Evolutionary conservation across 2,329 filamentous ascomycete species (phyloP).

Genomic region (Pseudogymnoascus sp.): DNA sequence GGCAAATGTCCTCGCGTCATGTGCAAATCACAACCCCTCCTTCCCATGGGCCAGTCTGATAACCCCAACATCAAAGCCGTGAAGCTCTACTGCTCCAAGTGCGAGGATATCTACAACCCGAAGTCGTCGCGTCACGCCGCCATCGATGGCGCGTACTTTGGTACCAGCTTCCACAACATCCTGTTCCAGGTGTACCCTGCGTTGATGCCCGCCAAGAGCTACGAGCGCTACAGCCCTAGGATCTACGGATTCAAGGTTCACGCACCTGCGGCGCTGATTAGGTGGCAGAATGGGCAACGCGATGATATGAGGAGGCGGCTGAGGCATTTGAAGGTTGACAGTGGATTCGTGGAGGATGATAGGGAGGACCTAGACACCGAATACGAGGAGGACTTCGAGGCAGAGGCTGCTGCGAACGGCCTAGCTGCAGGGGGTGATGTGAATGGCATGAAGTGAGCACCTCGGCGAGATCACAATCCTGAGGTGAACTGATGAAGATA

Average conservation of each 20-base stretch:
- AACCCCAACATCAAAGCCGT: slow-evolving; percentile 80
- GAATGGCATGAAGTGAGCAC: neutral
- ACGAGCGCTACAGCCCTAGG: slow-evolving; percentile 77
- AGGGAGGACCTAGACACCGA: neutral
- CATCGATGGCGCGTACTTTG: slow-evolving; percentile 97
- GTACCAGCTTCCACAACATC: slow-evolving; percentile 97
- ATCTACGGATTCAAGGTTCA: slow-evolving; percentile 97
- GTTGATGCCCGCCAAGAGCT: slow-evolving; percentile 77
- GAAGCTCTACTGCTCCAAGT: slow-evolving; percentile 94
- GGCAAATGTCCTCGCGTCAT: slow-evolving; percentile 96
- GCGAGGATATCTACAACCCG: slow-evolving; percentile 97
- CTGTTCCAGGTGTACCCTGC: slow-evolving; percentile 96
- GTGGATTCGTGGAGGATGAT: slow-evolving; percentile 67
- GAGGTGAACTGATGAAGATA: slow-evolving; percentile 1
- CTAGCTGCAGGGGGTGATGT: neutral
- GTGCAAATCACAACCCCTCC: slow-evolving; percentile 85
- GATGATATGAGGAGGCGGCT: slow-evolving; percentile 77
- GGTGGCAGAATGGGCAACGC: slow-evolving; percentile 80
- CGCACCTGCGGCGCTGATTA: slow-evolving; percentile 73
- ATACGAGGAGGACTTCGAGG: slow-evolving; percentile 2
- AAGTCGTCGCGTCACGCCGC: slow-evolving; percentile 92
- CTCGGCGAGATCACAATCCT: neutral
- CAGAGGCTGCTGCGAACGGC: neutral
- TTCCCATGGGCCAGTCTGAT: slow-evolving; percentile 92
- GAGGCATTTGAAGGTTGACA: slow-evolving; percentile 63